Conservation (phyloP, 164 flowering plant genomes). For the Stephania japonica region DNA sequence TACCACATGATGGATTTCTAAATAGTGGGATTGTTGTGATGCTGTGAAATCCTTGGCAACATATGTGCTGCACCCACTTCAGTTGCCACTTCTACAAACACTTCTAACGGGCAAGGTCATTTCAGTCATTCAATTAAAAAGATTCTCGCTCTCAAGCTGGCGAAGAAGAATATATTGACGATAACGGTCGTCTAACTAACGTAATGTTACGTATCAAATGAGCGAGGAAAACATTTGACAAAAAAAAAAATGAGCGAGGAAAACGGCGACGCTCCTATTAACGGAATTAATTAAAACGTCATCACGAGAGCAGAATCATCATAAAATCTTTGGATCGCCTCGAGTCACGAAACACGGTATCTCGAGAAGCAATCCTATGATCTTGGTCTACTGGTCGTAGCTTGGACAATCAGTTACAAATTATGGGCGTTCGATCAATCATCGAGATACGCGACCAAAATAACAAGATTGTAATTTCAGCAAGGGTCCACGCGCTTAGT, state of each 20-base stretch:
- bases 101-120: background rate
- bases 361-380: background rate
- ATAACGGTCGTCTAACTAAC: background rate
- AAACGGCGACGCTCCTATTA: background rate
- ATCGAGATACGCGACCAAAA: too few species aligned
- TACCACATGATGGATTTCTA: too few species aligned
- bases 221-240: background rate
- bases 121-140: too few species aligned
- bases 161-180: background rate
- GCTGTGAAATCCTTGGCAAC: too few species aligned
- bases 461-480: too few species aligned
- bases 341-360: background rate
- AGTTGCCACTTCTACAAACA: too few species aligned
- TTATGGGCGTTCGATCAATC: too few species aligned
- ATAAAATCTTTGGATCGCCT: too few species aligned
- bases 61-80: too few species aligned
- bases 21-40: too few species aligned
- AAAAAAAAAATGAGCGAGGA: background rate
- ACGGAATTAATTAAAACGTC: background rate
- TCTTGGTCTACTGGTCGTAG: background rate
- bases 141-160: background rate
- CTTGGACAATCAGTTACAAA: background rate
- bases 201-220: background rate
- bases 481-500: too few species aligned
- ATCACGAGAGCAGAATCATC: too few species aligned